phyloP scores from a whole-genome alignment of 2,329 filamentous ascomycete genomes.

The Monilinia aucupariae region DNA sequence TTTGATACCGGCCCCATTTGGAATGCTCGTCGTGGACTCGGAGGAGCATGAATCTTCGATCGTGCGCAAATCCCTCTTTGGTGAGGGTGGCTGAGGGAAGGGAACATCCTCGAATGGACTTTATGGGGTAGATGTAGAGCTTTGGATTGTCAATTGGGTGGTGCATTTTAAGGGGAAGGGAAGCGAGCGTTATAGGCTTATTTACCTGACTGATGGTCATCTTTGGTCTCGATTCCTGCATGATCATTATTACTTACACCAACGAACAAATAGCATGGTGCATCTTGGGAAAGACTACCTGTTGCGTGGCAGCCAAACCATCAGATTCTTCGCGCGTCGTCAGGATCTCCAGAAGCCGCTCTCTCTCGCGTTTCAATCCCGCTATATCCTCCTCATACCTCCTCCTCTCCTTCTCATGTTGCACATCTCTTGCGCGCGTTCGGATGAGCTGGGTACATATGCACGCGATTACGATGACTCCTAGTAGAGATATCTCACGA shows the following conservation, averaged over 20 bases:
- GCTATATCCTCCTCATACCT: too few relatives aligned
- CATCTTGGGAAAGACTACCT: background rate
- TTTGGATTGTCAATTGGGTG: constrained; percentile 30
- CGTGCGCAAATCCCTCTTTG: constrained; percentile 57
- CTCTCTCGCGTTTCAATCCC: too few relatives aligned
- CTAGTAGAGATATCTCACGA: background rate
- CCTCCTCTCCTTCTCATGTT: too few relatives aligned
- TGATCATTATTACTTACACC: background rate
- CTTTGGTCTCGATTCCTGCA: background rate
- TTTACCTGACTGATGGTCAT: constrained; percentile 16
- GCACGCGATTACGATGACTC: background rate
- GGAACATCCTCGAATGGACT: constrained; percentile 59
- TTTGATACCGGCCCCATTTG: constrained; percentile 40
- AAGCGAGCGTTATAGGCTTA: too few relatives aligned
- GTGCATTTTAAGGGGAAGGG: too few relatives aligned
- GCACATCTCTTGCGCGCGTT: too few relatives aligned
- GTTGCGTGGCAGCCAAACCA: background rate
- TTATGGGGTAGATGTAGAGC: constrained; percentile 71
- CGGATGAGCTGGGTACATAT: too few relatives aligned
- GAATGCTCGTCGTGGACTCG: constrained; percentile 39
- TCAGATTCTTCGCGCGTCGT: too few relatives aligned
- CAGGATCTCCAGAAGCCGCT: too few relatives aligned
- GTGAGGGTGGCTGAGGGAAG: constrained; percentile 50
- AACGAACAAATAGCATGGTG: background rate
- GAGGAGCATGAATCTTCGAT: constrained; percentile 67